Conservation (phyloP, 164 flowering plant species). For the Vitis rupestris region DNA sequence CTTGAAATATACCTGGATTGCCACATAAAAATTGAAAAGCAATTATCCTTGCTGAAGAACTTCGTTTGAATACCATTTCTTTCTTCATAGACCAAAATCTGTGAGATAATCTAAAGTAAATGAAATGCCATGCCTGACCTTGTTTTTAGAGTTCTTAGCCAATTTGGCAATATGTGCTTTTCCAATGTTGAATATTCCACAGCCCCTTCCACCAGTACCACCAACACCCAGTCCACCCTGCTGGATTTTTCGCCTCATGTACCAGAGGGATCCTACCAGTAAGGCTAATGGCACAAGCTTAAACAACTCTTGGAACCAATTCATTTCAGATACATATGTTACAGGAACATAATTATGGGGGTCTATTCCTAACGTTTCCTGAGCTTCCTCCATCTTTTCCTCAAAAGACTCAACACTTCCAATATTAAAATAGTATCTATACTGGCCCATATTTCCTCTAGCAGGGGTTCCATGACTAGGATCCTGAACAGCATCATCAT, state of each 20-base stretch:
- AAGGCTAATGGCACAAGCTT: slow-evolving; percentile 76
- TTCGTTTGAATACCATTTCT: too few species aligned
- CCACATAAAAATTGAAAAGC: too few species aligned
- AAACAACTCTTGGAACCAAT: slow-evolving; percentile 82
- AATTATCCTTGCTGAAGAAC: too few species aligned
- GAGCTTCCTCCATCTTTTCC: slow-evolving; percentile 95
- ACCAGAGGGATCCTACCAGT: slow-evolving; percentile 65
- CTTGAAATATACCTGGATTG: slow-evolving; percentile 64
- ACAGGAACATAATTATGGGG: slow-evolving; percentile 90
- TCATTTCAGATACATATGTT: slow-evolving; percentile 66
- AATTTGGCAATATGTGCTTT: slow-evolving; percentile 83
- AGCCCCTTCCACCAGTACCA: slow-evolving; percentile 76
- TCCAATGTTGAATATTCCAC: slow-evolving; percentile 91
- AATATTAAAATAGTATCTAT: slow-evolving; percentile 61
- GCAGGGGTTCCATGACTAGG: slow-evolving; percentile 25
- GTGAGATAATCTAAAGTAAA: too few species aligned
- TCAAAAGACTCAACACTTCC: slow-evolving; percentile 80
- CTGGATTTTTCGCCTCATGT: slow-evolving; percentile 67
- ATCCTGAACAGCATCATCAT: slow-evolving; percentile 29
- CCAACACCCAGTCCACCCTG: slow-evolving; percentile 81
- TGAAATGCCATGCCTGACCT: slow-evolving; percentile 43
- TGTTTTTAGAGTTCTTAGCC: slow-evolving; percentile 87
- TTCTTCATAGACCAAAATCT: too few species aligned
- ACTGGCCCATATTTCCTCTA: slow-evolving; percentile 36
- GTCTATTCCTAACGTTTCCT: slow-evolving; percentile 75